Evolutionary conservation across 345 rosid species (phyloP), one percentile per base, ranked within the genome.

Genomic region (Eucalyptus sideroxylon): DNA sequence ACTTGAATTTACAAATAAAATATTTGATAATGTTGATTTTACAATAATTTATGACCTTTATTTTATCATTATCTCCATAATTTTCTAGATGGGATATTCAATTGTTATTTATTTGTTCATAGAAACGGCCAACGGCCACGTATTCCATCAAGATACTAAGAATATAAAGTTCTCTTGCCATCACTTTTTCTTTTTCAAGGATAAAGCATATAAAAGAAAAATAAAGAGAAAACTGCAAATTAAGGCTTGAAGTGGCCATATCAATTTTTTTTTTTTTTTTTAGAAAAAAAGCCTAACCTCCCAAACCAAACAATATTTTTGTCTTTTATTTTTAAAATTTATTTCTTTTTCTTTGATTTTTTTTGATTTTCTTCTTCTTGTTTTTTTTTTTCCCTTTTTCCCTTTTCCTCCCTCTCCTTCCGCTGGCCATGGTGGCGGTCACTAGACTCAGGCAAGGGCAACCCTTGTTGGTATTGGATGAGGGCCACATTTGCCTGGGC

Each of bases 351-450:
- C 0, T 53, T 7, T 51, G 56, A 17, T 53, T 53, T 53, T 17
- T 6, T 7, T 51, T 16, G 4, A 4, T 51, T 1, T 51, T 50
- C 2, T 16, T 6, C 8, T 16, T 50, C 0, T 51, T 50, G 0
- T n/a, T 50, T 15, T 16, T 51, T 15, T 53, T 53, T 7, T 3
- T 0, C 59, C 11, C 1, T 21, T 53, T 21, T 53, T 11, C 8
- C 24, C 24, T 5, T 1, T 19, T 53, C 19, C 11, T 21, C 59
- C 26, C 11, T 1, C 59, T 53, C 5, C 59, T 53, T 21, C 2
- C 0, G 0, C 1, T 0, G 0, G 2, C 26, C 2, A 53, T 21
- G 26, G 59, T 0, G 5, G 11, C 5, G 0, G 2, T 53, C 26
- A 53, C 59, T 53, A 8, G 26, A 53, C 59, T 53, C 0, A 0